phyloP scores from a whole-genome alignment of 495 filamentous ascomycete species.

The Podospora bellae-mahoneyi region DNA sequence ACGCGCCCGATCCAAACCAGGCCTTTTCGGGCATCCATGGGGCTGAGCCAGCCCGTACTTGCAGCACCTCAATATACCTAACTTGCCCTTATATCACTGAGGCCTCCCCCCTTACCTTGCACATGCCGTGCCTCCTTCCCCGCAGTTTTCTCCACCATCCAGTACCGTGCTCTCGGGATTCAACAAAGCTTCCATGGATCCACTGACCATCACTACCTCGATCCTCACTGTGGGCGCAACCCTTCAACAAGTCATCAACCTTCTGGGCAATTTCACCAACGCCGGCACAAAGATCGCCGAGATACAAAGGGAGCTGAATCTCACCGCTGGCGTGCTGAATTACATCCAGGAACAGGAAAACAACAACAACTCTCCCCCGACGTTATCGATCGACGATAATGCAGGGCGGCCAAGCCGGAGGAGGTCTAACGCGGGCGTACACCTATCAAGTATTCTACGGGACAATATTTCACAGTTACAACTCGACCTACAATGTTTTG shows the following conservation, averaged over 20 bases:
- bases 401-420: background rate
- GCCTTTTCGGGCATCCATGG: too few relatives aligned
- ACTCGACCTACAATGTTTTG: conserved; percentile 8
- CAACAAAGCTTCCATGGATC: conserved; percentile 4
- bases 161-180: background rate
- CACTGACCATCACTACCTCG: conserved; percentile 15
- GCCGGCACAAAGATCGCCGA: conserved; percentile 3
- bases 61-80: too few relatives aligned
- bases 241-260: background rate
- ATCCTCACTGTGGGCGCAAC: conserved; percentile 13
- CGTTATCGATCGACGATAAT: background rate
- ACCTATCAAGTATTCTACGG: conserved; percentile 6
- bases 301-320: conserved; percentile 7
- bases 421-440: background rate
- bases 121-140: background rate
- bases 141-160: background rate
- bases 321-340: conserved; percentile 7
- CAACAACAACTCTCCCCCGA: background rate
- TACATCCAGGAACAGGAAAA: conserved; percentile 14
- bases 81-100: too few relatives aligned
- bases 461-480: conserved; percentile 13
- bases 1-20: too few relatives aligned
- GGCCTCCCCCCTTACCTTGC: background rate
- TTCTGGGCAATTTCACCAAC: conserved; percentile 9
- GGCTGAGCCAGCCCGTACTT: too few relatives aligned